Base-by-base conservation (phyloP, 768 basidiomycete genomes). In the Artomyces pyxidatus region DNA sequence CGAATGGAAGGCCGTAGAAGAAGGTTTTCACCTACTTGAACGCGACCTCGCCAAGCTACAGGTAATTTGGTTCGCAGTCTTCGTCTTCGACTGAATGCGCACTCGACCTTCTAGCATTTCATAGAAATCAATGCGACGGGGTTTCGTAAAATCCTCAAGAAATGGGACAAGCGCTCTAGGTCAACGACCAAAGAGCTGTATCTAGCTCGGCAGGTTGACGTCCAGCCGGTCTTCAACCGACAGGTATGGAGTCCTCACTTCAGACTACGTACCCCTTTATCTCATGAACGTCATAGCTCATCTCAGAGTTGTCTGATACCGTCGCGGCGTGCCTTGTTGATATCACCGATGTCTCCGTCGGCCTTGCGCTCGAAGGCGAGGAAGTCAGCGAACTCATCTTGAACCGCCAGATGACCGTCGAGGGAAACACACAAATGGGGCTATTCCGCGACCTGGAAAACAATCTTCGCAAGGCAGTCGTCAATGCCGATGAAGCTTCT, bases 141-240 rank as follows among this genome's bases (percentile, higher is more conserved):
- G 3, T 98, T 98, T 65, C 80, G 94, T 39, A 98, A 98, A 65
- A 97, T 98, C 42, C 68, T 97, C 53, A 98, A 99, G 63, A 99
- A 99, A 64, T 99, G 91, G 77, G 96, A 98, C 68, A 99, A 98
- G 68, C 80, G 91, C 41, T 92, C 92, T 30, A 96, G 84, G 37
- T 92, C 89, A 1, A 82, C 85, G 19, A 98, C 89, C n/a, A 97
- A 93, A 62, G 96, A 99, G 61, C 75, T 98, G 4, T 98, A 98
- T 66, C 80, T 99, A 17, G 80, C 89, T 40, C 81, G 96, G 26
- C 96, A 98, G 63, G 94, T 99, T 2, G 96, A 99, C 57, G 88
- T 98, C n/a, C 96, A 98, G 59, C 96, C 94, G 1, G 92, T 94
- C 37, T 97, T 97, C 69, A 94, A 97, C 62, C 74, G 94, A 68